These are phyloP conservation scores for Rhizopogon vesiculosus DNA, from an alignment of 768 basidiomycete genomes.

Conservation along the genomic window DNA sequence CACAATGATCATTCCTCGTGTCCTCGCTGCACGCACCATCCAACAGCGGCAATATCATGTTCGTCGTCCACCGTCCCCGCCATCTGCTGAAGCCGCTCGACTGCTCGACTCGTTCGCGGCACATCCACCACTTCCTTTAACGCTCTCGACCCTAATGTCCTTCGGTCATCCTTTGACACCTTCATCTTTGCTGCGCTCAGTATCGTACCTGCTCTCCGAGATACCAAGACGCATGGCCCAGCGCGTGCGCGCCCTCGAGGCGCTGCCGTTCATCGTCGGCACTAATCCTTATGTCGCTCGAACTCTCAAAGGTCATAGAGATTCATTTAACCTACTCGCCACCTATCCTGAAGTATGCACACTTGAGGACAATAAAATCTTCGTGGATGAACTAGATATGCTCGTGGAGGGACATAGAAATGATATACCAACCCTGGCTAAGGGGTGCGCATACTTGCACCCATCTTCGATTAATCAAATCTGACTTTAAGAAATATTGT, in stretches of 20 bases:
- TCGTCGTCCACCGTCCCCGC: slow-evolving; percentile 43
- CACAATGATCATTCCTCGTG: not conserved
- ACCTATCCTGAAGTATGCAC: slow-evolving; percentile 61
- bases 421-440: slow-evolving; percentile 88
- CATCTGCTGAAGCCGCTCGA: slow-evolving; percentile 48
- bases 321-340: slow-evolving; percentile 67
- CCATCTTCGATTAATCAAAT: slow-evolving; percentile 9
- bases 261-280: slow-evolving; percentile 83
- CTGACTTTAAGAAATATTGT: not conserved
- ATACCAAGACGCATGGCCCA: slow-evolving; percentile 74
- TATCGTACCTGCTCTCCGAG: slow-evolving; percentile 67
- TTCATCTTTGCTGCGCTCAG: slow-evolving; percentile 70
- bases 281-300: slow-evolving; percentile 84
- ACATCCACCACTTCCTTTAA: slow-evolving; percentile 62
- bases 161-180: slow-evolving; percentile 71
- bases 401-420: slow-evolving; percentile 77
- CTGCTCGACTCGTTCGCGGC: slow-evolving; percentile 61
- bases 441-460: slow-evolving; percentile 49
- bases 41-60: slow-evolving; percentile 15
- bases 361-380: slow-evolving; percentile 64
- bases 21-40: not conserved
- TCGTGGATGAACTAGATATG: slow-evolving; percentile 62
- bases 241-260: slow-evolving; percentile 69
- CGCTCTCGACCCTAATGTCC: slow-evolving; percentile 68
- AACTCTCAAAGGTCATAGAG: slow-evolving; percentile 61